A percentile compares a stretch with the other conserved stretches of the same genome.
phyloP scores from a whole-genome alignment of 345 rosid genomes.

The Salix caprea region DNA sequence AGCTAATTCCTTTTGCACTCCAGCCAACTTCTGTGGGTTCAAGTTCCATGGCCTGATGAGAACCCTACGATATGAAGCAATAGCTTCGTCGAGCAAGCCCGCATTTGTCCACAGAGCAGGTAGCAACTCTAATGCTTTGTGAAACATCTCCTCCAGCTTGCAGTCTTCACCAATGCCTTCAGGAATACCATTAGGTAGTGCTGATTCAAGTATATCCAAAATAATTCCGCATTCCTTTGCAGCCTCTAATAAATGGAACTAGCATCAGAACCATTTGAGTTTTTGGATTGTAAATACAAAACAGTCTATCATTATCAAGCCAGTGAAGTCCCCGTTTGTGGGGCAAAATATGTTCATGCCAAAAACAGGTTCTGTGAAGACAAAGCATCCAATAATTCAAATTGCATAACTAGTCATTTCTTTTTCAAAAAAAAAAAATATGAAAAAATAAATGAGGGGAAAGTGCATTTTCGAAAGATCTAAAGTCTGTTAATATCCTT shows the following conservation, averaged over 20 bases:
- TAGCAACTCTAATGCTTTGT: slow-evolving; percentile 77
- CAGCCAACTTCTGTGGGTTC: slow-evolving; percentile 65
- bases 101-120: slow-evolving; percentile 69
- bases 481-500: neutral
- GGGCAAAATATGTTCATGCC: neutral
- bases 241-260: slow-evolving; percentile 62
- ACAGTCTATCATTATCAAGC: neutral
- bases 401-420: neutral
- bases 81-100: slow-evolving; percentile 64
- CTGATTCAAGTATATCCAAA: slow-evolving; percentile 66
- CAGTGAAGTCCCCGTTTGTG: neutral
- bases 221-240: slow-evolving; percentile 83
- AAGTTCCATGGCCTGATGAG: slow-evolving; percentile 82
- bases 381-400: neutral
- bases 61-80: slow-evolving; percentile 64
- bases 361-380: neutral
- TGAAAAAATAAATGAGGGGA: neutral
- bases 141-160: slow-evolving; percentile 79
- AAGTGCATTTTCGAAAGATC: neutral
- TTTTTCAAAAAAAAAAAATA: neutral
- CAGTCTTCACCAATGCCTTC: slow-evolving; percentile 50
- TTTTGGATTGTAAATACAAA: neutral
- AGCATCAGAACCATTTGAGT: slow-evolving; percentile 20
- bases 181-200: slow-evolving; percentile 67
- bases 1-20: slow-evolving; percentile 76